Evolutionary conservation across 352 stramenopile species (phyloP), one percentile per base, ranked within the genome.

Genomic region (Phytophthora ohioensis): DNA sequence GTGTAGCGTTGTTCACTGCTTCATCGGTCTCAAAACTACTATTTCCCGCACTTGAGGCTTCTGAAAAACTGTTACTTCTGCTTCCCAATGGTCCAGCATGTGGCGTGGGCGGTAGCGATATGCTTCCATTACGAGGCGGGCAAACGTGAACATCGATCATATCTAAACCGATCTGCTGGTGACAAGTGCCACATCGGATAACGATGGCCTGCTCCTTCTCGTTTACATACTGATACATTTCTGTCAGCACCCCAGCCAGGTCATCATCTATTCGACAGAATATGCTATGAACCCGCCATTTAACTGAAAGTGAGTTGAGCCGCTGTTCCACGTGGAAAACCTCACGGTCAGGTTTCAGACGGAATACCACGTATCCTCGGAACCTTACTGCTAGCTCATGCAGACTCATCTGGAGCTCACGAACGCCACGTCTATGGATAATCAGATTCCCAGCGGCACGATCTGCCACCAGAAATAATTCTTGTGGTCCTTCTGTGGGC

Each of bases 181-280:
- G 69, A 43, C 84, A 92, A 32, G 77, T 85, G 15, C 81, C 82
- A 27, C 84, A 91, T n/a, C 75, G 82, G 51, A 92, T 82, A 38
- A 74, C 73, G 45, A 82, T 71, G 3, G 71, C 62, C 48, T 89
- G 75, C 51, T 88, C 74, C 34, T 90, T 81, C 52, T 91, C 82
- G 39, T 77, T 86, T 9, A 81, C 62, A 36, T 83, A 80, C 30
- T 85, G 67, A 34, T 84, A 81, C 4, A 87, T 71, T 54, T 91
- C 83, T 34, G 79, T 88, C n/a, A 87, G 45, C 6, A 85, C 53
- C 0, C 70, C 45, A 13, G 80, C 75, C 4, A 91, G 52, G 32
- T 91, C 79, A n/a, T 80, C 64, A 51, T 91, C 79, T 30, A 90
- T 53, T 13, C 64, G 61, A 49, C 81, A 89, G 15, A 66, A 21